phyloP scores from a whole-genome alignment of 2,329 filamentous ascomycete species.

The Chaetothyriales sp. region DNA sequence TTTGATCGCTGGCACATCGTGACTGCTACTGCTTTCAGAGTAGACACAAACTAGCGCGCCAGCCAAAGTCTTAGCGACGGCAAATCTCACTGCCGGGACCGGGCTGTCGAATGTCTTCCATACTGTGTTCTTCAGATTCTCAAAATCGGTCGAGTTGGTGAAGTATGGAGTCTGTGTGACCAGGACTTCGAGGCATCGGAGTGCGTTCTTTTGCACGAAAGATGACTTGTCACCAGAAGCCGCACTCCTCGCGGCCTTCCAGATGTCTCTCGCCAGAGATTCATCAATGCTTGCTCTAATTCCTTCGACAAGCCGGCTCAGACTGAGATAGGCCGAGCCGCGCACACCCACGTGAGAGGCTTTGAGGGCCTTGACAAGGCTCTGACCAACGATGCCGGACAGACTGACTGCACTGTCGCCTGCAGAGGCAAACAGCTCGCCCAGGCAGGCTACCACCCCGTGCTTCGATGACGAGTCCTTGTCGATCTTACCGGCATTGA shows the following conservation, averaged over 20 bases:
- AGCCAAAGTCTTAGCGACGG: constrained; percentile 72
- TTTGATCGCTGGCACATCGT: constrained; percentile 43
- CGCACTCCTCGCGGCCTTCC: constrained; percentile 74
- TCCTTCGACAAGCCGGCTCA: constrained; percentile 63
- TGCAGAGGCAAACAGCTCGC: constrained; percentile 77
- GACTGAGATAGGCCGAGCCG: constrained; percentile 57
- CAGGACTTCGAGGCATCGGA: constrained; percentile 61
- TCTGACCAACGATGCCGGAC: constrained; percentile 57
- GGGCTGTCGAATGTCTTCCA: constrained; percentile 78
- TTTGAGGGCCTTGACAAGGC: constrained; percentile 67
- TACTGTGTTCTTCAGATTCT: constrained; percentile 64
- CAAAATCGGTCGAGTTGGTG: constrained; percentile 76
- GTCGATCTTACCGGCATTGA: constrained; percentile 62
- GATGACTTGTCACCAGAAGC: constrained; percentile 67
- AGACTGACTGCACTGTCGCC: constrained; percentile 84
- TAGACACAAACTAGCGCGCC: constrained; percentile 71
- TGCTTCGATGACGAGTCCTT: constrained; percentile 67
- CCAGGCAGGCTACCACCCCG: constrained; percentile 73
- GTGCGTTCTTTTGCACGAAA: constrained; percentile 64
- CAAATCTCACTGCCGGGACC: constrained; percentile 61
- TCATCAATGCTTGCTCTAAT: constrained; percentile 70
- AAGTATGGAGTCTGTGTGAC: constrained; percentile 64
- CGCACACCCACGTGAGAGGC: constrained; percentile 68
- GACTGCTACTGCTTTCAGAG: constrained; percentile 41
- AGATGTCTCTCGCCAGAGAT: constrained; percentile 68